Percentiles rank a stretch among this genome's conserved stretches.
These are phyloP conservation scores for Daldinia vernicosa DNA, from an alignment of 495 filamentous ascomycete genomes.

Conservation along the genomic window DNA sequence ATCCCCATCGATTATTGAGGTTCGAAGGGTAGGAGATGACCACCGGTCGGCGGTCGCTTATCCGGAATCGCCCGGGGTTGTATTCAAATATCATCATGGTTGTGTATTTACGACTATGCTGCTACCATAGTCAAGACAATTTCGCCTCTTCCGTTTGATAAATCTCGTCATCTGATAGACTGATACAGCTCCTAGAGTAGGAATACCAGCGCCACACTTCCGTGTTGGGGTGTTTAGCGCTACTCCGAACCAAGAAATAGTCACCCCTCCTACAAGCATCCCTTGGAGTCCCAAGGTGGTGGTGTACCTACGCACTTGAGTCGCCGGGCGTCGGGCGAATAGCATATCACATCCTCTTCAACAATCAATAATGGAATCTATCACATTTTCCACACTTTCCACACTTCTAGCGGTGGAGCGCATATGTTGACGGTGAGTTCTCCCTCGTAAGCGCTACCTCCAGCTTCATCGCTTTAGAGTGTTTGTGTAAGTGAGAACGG, in stretches of 20 bases:
- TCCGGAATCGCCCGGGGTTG: constrained; percentile 20
- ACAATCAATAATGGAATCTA: background rate
- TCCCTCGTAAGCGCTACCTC: constrained; percentile 22
- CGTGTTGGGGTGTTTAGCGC: constrained; percentile 31
- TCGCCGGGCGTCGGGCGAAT: constrained; percentile 16
- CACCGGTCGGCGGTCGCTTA: constrained; percentile 13
- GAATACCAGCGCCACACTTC: constrained; percentile 23
- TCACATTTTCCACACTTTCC: constrained; percentile 11
- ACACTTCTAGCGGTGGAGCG: constrained; percentile 1
- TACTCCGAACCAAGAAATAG: constrained; percentile 38
- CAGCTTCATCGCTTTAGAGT: constrained; percentile 6
- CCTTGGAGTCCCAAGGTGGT: constrained; percentile 15
- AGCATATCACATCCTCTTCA: constrained; percentile 18
- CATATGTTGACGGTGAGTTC: constrained; percentile 15
- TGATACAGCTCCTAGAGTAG: constrained; percentile 27
- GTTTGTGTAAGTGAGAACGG: background rate
- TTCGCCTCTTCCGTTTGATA: constrained; percentile 18
- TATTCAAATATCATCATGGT: constrained; percentile 24
- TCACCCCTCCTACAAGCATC: constrained; percentile 22
- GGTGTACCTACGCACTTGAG: constrained; percentile 3
- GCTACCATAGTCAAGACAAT: constrained; percentile 33
- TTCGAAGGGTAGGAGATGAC: constrained; percentile 23
- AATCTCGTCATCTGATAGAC: constrained; percentile 39
- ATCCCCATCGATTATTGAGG: background rate
- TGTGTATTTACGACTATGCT: constrained; percentile 25